Base-by-base conservation (phyloP, 2,329 filamentous ascomycete genomes). In the Claviceps pazoutovae region DNA sequence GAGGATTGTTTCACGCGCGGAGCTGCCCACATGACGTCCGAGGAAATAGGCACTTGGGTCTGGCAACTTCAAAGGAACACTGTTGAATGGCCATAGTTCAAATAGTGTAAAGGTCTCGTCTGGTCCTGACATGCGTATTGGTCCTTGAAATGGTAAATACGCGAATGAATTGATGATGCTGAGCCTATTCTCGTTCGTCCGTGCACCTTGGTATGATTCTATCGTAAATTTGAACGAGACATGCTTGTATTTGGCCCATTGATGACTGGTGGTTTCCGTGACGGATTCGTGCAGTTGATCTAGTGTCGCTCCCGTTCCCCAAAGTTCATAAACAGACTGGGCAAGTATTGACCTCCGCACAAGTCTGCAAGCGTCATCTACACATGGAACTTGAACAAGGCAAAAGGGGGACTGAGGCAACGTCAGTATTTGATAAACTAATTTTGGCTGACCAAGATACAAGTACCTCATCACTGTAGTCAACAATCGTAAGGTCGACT, bases 321-420 rank as follows among this genome's bases (percentile, higher is more conserved):
- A 97, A 56, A 96, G 78, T 64, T 94, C 88, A 70, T 93, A 87
- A 57, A 97, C 86, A 46, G 80, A 82, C 68, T 89, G 86, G 23
- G 82, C 80, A 48, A 97, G 76, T 58, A 97, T 86, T 46, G 87
- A 88, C 56, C 91, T 84, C 48, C 74, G 72, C 48, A 94, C 75
- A 21, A 97, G 74, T 8, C 71, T 71, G 48, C 73, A 73, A 6
- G 89, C 89, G 21, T 80, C 79, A 21, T 75, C 72, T 56, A 76
- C 73, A 43, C 85, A 81, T 39, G 78, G 74, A 14, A 96, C 74
- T 48, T 74, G 75, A 49, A 95, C 75, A 54, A 95, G 72, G 64
- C 88, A 94, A 64, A 91, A 93, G 42, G 93, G 93, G 43, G 88
- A 89, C 88, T 95, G 58, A 36, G 23, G 26, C 13, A 39, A 14